phyloP scores from a whole-genome alignment of 2,329 filamentous ascomycete species.

The Byssothecium circinans region DNA sequence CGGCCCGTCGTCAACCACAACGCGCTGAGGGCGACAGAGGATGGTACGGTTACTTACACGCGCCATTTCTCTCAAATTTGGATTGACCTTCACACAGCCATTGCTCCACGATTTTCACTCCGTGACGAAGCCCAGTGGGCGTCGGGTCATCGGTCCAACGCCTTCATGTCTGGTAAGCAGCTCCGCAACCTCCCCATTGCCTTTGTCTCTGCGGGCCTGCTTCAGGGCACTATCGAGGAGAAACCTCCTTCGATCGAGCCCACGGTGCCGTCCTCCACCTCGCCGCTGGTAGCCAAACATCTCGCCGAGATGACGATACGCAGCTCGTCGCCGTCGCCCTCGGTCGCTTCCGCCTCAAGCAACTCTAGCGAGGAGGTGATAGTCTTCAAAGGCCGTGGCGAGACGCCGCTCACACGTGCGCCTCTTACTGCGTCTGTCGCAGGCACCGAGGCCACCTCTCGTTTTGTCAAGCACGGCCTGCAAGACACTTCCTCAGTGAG shows the following conservation, averaged over 20 bases:
- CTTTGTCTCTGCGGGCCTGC: constrained; percentile 63
- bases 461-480: no score
- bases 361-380: constrained; percentile 73
- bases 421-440: background rate
- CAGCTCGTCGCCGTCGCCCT: constrained; percentile 39
- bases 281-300: constrained; percentile 12
- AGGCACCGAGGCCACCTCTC: no score
- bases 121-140: constrained; percentile 62
- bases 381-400: constrained; percentile 38
- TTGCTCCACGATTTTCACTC: constrained; percentile 47
- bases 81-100: constrained; percentile 14
- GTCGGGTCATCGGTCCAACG: constrained; percentile 50
- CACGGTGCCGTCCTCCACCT: background rate
- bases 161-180: constrained; percentile 51
- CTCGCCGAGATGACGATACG: constrained; percentile 41
- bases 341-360: constrained; percentile 17
- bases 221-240: constrained; percentile 40
- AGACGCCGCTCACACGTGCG: constrained; percentile 6
- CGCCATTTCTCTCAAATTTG: no score
- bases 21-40: constrained; percentile 12
- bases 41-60: no score
- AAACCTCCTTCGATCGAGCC: constrained; percentile 20
- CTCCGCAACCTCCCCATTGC: constrained; percentile 59
- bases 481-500: no score
- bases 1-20: constrained; percentile 8